Evolutionary conservation across 305 asterid species (phyloP).

Genomic region (Fraxinus latifolia): DNA sequence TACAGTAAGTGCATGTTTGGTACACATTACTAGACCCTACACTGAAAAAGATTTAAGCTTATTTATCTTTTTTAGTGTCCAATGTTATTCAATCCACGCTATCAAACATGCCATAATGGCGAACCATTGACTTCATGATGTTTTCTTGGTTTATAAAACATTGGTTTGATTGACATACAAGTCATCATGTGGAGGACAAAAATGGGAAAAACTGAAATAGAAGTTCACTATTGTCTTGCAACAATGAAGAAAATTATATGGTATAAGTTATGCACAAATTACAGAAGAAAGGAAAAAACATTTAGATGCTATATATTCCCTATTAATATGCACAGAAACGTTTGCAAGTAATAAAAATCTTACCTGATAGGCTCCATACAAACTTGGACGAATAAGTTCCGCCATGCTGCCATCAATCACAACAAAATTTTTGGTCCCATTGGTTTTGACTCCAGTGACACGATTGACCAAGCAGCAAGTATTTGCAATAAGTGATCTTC

Average conservation of each 20-base stretch:
- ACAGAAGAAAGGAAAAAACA: background rate
- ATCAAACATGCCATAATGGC: background rate
- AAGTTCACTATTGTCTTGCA: background rate
- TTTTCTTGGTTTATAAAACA: background rate
- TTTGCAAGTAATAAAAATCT: conserved; percentile 8
- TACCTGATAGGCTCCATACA: conserved; percentile 89
- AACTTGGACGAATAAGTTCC: conserved; percentile 94
- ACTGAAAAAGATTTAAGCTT: background rate
- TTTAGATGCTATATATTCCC: background rate
- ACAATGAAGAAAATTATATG: background rate
- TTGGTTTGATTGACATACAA: background rate
- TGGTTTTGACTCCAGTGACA: conserved; percentile 91
- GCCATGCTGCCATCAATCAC: conserved; percentile 99
- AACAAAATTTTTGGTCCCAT: conserved; percentile 80
- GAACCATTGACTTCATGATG: background rate
- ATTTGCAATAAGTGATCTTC: conserved; percentile 90
- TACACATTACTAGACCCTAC: background rate
- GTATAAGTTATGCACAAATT: background rate
- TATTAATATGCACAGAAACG: background rate
- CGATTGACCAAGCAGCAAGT: conserved; percentile 91
- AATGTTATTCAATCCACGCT: background rate
- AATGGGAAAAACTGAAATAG: background rate
- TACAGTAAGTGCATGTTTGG: background rate
- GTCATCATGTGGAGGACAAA: background rate
- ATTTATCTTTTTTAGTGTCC: background rate